Evolutionary conservation across 768 basidiomycete genomes (phyloP).

Genomic region (Mrakia blollopis): DNA sequence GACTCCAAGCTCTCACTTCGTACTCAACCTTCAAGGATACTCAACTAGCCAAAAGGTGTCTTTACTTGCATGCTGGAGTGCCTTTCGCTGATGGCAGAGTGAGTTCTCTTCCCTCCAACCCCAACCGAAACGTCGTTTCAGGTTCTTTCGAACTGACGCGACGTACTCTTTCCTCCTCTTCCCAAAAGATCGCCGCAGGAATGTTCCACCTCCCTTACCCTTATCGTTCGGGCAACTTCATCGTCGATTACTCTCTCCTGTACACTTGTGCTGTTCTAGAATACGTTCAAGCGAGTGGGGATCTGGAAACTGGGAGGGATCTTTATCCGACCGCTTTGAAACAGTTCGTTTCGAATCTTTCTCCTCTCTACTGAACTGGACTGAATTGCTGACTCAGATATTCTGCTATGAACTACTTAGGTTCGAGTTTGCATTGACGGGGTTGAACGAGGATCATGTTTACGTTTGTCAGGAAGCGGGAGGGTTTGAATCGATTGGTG

Average conservation of each 20-base stretch:
- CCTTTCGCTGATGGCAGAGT: constrained; percentile 35
- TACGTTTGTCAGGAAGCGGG: constrained; percentile 28
- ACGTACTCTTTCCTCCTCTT: no score
- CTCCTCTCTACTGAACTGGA: background rate
- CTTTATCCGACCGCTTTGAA: constrained; percentile 32
- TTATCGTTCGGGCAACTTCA: background rate
- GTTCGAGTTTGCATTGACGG: constrained; percentile 25
- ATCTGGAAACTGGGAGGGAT: constrained; percentile 32
- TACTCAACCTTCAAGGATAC: constrained; percentile 36
- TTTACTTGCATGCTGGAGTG: constrained; percentile 37
- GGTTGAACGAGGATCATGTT: background rate
- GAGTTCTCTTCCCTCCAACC: background rate
- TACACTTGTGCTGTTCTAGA: constrained; percentile 35
- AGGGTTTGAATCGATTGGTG: background rate
- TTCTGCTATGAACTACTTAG: background rate
- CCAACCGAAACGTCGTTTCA: background rate
- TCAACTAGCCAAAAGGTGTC: constrained; percentile 37
- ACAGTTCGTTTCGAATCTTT: constrained; percentile 24
- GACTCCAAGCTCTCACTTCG: constrained; percentile 37
- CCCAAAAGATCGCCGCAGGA: background rate
- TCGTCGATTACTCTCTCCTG: constrained; percentile 36
- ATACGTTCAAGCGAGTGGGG: constrained; percentile 34
- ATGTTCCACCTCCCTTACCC: background rate
- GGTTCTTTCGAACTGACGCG: constrained; percentile 31
- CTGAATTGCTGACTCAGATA: background rate